phyloP scores from a whole-genome alignment of 805 yeast species.

The Blastobotrys chiropterorum region DNA sequence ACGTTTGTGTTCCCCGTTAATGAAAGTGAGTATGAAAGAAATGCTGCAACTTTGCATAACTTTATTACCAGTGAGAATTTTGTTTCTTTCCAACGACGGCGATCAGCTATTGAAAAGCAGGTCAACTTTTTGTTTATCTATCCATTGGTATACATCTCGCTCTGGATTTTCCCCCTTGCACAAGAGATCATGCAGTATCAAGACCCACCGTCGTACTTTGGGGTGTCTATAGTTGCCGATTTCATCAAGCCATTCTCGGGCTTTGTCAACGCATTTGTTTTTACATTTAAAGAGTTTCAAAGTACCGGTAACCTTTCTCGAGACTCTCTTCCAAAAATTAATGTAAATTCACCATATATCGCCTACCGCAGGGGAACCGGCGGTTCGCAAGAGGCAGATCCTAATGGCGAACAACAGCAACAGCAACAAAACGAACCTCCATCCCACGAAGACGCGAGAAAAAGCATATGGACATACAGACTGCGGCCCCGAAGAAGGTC shows the following conservation, averaged over 20 bases:
- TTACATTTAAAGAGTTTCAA: constrained; percentile 54
- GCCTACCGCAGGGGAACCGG: background rate
- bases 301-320: background rate
- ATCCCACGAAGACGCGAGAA: background rate
- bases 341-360: background rate
- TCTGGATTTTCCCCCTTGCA: constrained; percentile 79
- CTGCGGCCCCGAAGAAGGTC: background rate
- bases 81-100: constrained; percentile 52
- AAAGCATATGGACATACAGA: background rate
- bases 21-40: constrained; percentile 1
- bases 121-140: constrained; percentile 73
- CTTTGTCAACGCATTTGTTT: constrained; percentile 66
- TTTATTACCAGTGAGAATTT: constrained; percentile 41
- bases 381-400: too few species aligned
- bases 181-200: constrained; percentile 38
- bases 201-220: constrained; percentile 39
- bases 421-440: background rate
- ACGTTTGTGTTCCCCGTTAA: constrained; percentile 6
- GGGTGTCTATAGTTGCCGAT: constrained; percentile 61
- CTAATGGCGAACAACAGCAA: too few species aligned
- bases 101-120: constrained; percentile 63
- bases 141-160: constrained; percentile 69
- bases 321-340: background rate
- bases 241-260: constrained; percentile 76
- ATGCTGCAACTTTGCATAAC: constrained; percentile 2